A percentile compares a stretch with the other conserved stretches of the same genome.
phyloP scores from a whole-genome alignment of 169 alveolate species.

The Plasmodium ovale region DNA sequence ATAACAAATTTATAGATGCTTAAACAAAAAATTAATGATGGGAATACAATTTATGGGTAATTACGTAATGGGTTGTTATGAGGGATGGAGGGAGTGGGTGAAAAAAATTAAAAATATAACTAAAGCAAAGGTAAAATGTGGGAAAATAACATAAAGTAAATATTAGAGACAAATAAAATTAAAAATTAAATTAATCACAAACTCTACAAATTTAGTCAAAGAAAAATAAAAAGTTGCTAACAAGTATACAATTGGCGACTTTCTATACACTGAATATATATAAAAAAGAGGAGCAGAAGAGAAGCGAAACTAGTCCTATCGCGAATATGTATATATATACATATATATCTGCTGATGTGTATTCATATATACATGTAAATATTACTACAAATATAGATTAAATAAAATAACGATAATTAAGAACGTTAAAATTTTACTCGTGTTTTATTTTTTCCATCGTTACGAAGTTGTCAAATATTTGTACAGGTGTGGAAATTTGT shows the following conservation, averaged over 20 bases:
- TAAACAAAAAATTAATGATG: not conserved
- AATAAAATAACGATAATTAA: constrained; percentile 14
- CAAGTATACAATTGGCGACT: constrained; percentile 20
- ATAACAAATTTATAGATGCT: constrained; percentile 7
- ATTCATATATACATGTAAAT: constrained; percentile 3
- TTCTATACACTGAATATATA: constrained; percentile 6
- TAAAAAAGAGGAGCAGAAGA: not conserved
- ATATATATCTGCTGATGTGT: not conserved
- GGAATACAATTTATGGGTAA: constrained; percentile 18
- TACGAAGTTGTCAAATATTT: constrained; percentile 21
- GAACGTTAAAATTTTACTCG: constrained; percentile 16
- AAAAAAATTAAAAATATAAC: not conserved
- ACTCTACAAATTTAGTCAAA: constrained; percentile 11
- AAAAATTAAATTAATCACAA: constrained; percentile 44
- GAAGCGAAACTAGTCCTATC: too few relatives aligned
- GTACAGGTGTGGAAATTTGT: not conserved
- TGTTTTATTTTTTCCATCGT: not conserved
- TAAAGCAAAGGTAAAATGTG: too few relatives aligned
- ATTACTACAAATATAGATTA: constrained; percentile 13
- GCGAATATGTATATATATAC: not conserved
- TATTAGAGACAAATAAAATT: constrained; percentile 22
- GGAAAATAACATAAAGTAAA: constrained; percentile 9
- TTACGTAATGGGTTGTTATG: constrained; percentile 4
- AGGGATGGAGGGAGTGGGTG: not conserved
- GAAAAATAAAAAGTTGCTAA: not conserved